Evolutionary conservation across 768 basidiomycete genomes (phyloP), one percentile per base, ranked within the genome.

Genomic region (Boletus huronensis): DNA sequence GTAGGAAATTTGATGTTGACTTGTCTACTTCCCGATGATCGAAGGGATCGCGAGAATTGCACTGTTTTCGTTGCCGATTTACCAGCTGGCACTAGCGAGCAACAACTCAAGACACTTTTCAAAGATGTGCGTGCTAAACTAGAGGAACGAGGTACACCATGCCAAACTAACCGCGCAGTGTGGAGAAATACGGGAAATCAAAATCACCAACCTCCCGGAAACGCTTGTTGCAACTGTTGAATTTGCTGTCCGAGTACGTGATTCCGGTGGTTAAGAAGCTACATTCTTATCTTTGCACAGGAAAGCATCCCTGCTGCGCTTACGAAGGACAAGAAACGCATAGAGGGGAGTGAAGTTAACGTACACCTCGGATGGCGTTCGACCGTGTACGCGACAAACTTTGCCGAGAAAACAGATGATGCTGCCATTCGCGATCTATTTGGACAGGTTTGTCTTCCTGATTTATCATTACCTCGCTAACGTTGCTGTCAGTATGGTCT

Each of bases 351-450:
- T 44, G 93, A 97, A 68, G 77, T 98, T 19, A 77, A 82, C 8
- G 94, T 98, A 3, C 87, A 94, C 65, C 77, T 96, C 40, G 93
- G 90, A 2, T 97, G 94, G 94, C 82, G 88, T 60, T 93, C 93
- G 3, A 98, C 95, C 5, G 71, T 99, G 3, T 99, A 95, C 70
- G 85, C 97, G 48, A 95, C 97, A 17, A 99, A 98, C 73, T 98
- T 98, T 73, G 88, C 95, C 0, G 90, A 92, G 67, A 77, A 80
- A 17, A 78, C 81, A 14, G 93, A 97, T 64, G 95, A 98, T 68
- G 74, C 74, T 1, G 80, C 74, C 29, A 81, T 98, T 51, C 77
- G 93, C 25, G 74, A 83, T 41, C 68, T 97, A 13, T 97, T 99
- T 67, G 81, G 79, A 49, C 79, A 85, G 76, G 95, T 95, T 55